These are phyloP conservation scores for Umbilicus rupestris DNA, from an alignment of 164 flowering plant species.

Conservation along the genomic window DNA sequence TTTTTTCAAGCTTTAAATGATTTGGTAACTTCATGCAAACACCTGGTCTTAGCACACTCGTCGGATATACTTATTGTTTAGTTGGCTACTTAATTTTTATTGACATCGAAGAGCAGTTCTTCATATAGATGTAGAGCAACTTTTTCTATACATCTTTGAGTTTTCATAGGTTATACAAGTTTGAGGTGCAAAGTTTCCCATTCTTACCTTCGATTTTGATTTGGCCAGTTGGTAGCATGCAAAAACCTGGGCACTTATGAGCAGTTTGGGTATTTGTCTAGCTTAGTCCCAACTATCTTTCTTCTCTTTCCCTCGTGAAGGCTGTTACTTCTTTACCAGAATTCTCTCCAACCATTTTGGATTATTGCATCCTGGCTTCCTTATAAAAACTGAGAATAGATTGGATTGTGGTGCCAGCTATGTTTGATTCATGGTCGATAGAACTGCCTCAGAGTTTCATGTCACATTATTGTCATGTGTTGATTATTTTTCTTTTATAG, in stretches of 20 bases:
- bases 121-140: background rate
- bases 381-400: background rate
- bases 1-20: background rate
- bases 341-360: background rate
- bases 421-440: background rate
- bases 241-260: background rate
- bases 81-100: background rate
- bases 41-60: background rate
- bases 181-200: background rate
- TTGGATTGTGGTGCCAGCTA: background rate
- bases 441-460: background rate
- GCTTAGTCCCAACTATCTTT: background rate
- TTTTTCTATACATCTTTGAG: background rate
- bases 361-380: background rate
- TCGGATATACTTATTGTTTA: background rate
- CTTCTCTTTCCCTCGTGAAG: background rate
- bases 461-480: background rate
- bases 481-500: background rate
- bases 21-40: background rate
- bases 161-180: background rate
- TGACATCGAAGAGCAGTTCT: background rate
- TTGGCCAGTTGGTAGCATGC: background rate
- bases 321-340: background rate
- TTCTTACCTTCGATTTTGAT: background rate
- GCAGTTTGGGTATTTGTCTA: background rate